These are phyloP conservation scores for Mycena olivaceomarginata DNA, from an alignment of 768 basidiomycete species.

Conservation along the genomic window DNA sequence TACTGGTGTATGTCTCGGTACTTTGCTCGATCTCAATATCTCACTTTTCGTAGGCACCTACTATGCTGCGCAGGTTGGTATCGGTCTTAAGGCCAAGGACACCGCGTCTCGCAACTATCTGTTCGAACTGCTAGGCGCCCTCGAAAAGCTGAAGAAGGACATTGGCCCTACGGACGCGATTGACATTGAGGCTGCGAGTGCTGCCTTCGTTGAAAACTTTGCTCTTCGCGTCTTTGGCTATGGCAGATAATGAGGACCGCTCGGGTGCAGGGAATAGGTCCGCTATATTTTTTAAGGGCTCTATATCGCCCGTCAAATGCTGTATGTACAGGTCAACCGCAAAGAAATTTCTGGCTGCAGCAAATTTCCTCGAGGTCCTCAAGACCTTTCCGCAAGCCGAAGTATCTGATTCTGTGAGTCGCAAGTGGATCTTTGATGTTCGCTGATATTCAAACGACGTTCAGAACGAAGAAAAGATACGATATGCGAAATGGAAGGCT, in stretches of 20 bases:
- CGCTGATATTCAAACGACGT: slow-evolving; percentile 16
- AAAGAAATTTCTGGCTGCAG: slow-evolving; percentile 95
- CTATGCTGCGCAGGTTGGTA: slow-evolving; percentile 93
- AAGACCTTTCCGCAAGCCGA: slow-evolving; percentile 81
- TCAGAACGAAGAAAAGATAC: slow-evolving; percentile 91
- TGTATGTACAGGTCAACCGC: slow-evolving; percentile 82
- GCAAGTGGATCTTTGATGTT: slow-evolving; percentile 12
- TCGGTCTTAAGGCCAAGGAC: slow-evolving; percentile 83
- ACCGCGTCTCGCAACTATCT: slow-evolving; percentile 79
- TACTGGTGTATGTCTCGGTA: slow-evolving; percentile 90
- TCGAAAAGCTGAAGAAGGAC: slow-evolving; percentile 88
- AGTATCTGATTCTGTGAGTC: slow-evolving; percentile 74
- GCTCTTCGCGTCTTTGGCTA: slow-evolving; percentile 91
- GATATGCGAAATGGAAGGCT: slow-evolving; percentile 98
- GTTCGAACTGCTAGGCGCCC: slow-evolving; percentile 80
- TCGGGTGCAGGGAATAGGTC: slow-evolving; percentile 86
- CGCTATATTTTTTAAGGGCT: slow-evolving; percentile 37
- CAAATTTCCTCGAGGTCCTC: slow-evolving; percentile 95
- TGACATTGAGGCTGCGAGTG: slow-evolving; percentile 87
- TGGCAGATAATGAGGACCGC: slow-evolving; percentile 95
- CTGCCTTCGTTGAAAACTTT: slow-evolving; percentile 97
- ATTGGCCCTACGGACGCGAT: slow-evolving; percentile 88
- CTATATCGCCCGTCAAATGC: slow-evolving; percentile 24
- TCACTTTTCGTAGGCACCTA: slow-evolving; percentile 80
- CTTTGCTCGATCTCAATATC: slow-evolving; percentile 8